Base-by-base conservation (phyloP, 148 eudicot genomes). In the Salicornia ramosissima region DNA sequence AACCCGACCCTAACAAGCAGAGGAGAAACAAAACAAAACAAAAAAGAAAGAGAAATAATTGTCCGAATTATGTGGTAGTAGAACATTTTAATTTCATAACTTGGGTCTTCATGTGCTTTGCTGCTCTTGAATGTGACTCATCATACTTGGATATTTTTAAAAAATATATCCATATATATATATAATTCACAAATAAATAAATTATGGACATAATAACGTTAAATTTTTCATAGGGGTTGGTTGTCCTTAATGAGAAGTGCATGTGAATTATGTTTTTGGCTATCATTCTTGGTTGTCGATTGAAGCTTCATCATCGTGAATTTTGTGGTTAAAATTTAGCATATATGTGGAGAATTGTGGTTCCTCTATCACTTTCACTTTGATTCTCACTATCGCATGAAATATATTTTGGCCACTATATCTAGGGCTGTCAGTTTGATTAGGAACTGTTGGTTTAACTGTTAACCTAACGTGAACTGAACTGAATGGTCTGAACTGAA, bases 81-180 rank as follows among this genome's bases (percentile, higher is more conserved):
- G 73, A 43, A 29, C 73, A 34, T 57, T 26, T 58, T 42, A 50
- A 58, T 57, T 52, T 43, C 52, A 18, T 15, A 43, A 29, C 39
- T 39, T 6, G n/a, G 10, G 24, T n/a, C 57, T 70, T 59, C 73
- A 70, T 70, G 53, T 70, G 73, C 31, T 8, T 11, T 4, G 5
- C 6, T 10, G 6, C 33, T 67, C 3, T 8, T 29, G 64, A 57
- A 69, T 70, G 73, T 58, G 73, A 70, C 65, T 56, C 52, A 55
- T 69, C 63, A 28, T 22, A 40, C 29, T 51, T 67, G 4, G 6
- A 10, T 1, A 25, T 30, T 6, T 28, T 13, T 26, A n/a, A n/a
- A n/a, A 36, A 36, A 36, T 36, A 36, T 13, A 59, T 14, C 3
- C 4, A 6, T 5, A 59, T 30, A 0, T 45, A 24, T 11, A 13